phyloP scores from a whole-genome alignment of 192 early-diverging fungal species.

The Coemansia sp. region DNA sequence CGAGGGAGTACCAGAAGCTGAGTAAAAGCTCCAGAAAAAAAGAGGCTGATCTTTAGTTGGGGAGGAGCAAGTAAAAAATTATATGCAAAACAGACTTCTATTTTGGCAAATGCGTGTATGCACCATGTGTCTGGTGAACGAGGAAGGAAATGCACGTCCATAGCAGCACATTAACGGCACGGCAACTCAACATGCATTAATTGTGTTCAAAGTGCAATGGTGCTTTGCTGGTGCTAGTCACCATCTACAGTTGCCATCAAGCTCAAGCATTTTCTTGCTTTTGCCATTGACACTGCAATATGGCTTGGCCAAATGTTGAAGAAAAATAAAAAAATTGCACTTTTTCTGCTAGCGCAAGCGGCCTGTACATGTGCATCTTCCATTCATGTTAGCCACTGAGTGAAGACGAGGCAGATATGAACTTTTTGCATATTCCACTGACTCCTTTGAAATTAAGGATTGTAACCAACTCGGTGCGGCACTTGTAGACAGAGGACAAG shows the following conservation, averaged over 20 bases:
- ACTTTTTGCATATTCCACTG: not conserved
- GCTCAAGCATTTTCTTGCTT: not conserved
- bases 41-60: slow-evolving; percentile 9
- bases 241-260: not conserved
- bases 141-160: not conserved
- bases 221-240: slow-evolving; percentile 1
- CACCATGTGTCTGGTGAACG: slow-evolving; percentile 9
- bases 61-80: not conserved
- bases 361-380: slow-evolving; percentile 15
- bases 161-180: slow-evolving; percentile 1
- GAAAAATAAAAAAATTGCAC: not conserved
- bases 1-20: not conserved
- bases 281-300: not conserved
- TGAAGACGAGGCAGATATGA: slow-evolving; percentile 1
- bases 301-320: slow-evolving; percentile 1
- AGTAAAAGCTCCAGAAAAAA: not conserved
- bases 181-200: slow-evolving; percentile 6
- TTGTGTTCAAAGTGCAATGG: slow-evolving; percentile 16
- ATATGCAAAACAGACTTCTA: slow-evolving; percentile 7
- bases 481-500: not conserved
- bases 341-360: slow-evolving; percentile 11
- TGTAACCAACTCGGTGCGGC: not conserved
- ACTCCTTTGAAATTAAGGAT: slow-evolving; percentile 1
- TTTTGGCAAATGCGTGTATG: slow-evolving; percentile 8
- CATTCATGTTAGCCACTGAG: slow-evolving; percentile 19